Conservation (phyloP, 192 early-diverging fungal genomes). For the Piromyces sp. region DNA sequence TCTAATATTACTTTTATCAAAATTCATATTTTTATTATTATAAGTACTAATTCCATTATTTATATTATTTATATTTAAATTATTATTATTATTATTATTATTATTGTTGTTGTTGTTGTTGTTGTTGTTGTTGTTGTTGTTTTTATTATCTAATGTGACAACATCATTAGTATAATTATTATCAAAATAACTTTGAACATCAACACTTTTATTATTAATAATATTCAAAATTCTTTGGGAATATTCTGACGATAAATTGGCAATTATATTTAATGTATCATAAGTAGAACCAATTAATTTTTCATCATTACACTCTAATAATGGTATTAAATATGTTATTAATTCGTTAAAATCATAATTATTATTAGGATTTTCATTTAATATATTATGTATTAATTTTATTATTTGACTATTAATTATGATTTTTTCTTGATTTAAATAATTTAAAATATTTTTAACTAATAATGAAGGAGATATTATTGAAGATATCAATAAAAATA, state of each 20-base stretch:
- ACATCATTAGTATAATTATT: too few relatives aligned
- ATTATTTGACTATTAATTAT: neutral
- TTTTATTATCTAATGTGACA: too few relatives aligned
- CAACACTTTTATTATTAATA: neutral
- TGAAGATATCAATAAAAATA: neutral
- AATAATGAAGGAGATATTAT: neutral
- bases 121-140: too few relatives aligned
- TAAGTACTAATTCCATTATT: too few relatives aligned
- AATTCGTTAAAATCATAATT: neutral
- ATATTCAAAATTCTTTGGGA: neutral
- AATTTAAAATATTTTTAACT: neutral
- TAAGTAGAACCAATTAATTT: neutral
- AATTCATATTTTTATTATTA: too few relatives aligned
- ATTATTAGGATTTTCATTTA: neutral
- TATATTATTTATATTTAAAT: too few relatives aligned
- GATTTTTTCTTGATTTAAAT: neutral
- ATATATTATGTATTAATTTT: neutral
- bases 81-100: too few relatives aligned
- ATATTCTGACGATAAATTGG: neutral
- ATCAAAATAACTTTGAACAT: too few relatives aligned
- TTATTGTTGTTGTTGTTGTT: too few relatives aligned
- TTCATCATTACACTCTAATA: neutral
- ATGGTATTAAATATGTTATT: neutral
- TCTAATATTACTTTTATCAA: too few relatives aligned
- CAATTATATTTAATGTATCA: neutral